phyloP scores from a whole-genome alignment of 1,284 basidiomycete genomes.

The Mixia osmundae region DNA sequence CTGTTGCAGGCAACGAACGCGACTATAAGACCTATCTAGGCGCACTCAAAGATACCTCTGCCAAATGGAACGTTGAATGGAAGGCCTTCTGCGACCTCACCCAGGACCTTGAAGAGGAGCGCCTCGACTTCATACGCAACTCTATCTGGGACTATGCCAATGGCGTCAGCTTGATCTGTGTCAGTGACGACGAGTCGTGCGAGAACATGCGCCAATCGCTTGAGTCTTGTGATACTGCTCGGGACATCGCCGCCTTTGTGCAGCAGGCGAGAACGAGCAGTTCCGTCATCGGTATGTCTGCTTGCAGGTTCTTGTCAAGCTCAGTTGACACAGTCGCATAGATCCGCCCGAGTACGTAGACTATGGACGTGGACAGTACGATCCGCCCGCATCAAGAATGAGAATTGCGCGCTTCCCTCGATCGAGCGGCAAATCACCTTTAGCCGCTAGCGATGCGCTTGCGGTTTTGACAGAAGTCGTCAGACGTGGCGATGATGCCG shows the following conservation, averaged over 20 bases:
- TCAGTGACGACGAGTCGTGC: slow-evolving; percentile 89
- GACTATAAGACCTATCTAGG: slow-evolving; percentile 75
- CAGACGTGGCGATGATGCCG: slow-evolving; percentile 13
- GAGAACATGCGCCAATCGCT: slow-evolving; percentile 51
- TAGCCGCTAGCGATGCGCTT: too few relatives aligned
- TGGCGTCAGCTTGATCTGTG: slow-evolving; percentile 80
- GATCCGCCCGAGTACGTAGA: too few relatives aligned
- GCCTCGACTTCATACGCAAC: slow-evolving; percentile 80
- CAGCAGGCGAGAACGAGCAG: slow-evolving; percentile 39
- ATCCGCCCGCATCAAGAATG: too few relatives aligned
- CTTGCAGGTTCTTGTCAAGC: too few relatives aligned
- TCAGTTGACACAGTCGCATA: too few relatives aligned
- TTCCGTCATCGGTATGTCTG: too few relatives aligned
- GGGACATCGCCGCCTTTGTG: slow-evolving; percentile 17
- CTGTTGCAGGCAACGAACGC: slow-evolving; percentile 65
- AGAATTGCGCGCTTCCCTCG: too few relatives aligned
- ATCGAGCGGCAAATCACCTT: too few relatives aligned
- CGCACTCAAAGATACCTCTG: slow-evolving; percentile 50
- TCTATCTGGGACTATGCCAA: slow-evolving; percentile 94
- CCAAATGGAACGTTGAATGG: slow-evolving; percentile 84
- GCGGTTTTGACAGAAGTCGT: slow-evolving; percentile 34
- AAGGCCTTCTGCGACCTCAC: slow-evolving; percentile 74
- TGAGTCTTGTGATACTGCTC: slow-evolving; percentile 16
- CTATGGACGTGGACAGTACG: too few relatives aligned
- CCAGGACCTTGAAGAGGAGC: slow-evolving; percentile 87